Evolutionary conservation across 257 asterid species (phyloP).

Genomic region (Asclepias syriaca): DNA sequence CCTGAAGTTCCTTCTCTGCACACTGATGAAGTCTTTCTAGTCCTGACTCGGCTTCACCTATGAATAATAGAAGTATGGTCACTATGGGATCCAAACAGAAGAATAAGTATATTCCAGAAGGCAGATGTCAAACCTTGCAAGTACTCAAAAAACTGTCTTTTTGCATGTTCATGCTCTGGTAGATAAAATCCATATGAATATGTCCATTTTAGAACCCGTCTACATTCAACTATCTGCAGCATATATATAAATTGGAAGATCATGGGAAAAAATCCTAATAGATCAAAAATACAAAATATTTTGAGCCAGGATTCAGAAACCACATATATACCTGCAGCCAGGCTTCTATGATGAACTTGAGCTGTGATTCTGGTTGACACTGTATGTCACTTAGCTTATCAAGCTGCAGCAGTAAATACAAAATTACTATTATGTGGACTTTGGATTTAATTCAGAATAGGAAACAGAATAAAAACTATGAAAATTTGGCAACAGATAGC

Average conservation of each 20-base stretch:
- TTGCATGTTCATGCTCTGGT: slow-evolving; percentile 70
- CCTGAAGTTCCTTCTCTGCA: slow-evolving; percentile 88
- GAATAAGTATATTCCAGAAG: slow-evolving; percentile 10
- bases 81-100: slow-evolving; percentile 11
- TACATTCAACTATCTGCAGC: slow-evolving; percentile 87
- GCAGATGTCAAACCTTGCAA: slow-evolving; percentile 57
- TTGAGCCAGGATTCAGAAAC: neutral
- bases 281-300: neutral
- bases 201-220: slow-evolving; percentile 93
- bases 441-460: neutral
- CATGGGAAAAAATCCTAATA: neutral
- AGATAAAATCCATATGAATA: slow-evolving; percentile 91
- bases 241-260: neutral
- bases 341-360: slow-evolving; percentile 90
- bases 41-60: slow-evolving; percentile 97
- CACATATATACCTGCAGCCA: slow-evolving; percentile 75
- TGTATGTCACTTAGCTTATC: slow-evolving; percentile 86
- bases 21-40: slow-evolving; percentile 96
- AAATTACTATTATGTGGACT: slow-evolving; percentile 3
- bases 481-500: slow-evolving; percentile 1
- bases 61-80: slow-evolving; percentile 9
- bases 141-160: slow-evolving; percentile 87
- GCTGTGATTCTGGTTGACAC: slow-evolving; percentile 92
- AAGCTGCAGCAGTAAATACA: slow-evolving; percentile 49
- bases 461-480: neutral